phyloP scores from a whole-genome alignment of 2,329 filamentous ascomycete species.

The Plectosphaerella sp. region DNA sequence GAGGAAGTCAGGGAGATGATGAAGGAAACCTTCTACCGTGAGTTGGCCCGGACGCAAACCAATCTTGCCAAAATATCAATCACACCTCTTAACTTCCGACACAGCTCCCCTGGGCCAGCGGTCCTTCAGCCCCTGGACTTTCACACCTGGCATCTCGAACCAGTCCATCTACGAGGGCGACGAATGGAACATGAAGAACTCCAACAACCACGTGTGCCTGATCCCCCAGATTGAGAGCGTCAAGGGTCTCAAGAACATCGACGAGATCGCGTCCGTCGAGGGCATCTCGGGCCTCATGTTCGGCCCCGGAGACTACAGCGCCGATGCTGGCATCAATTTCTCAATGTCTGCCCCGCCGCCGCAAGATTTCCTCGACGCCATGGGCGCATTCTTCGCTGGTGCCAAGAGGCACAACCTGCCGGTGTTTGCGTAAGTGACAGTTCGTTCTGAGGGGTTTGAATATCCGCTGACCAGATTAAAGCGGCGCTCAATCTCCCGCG shows the following conservation, averaged over 20 bases:
- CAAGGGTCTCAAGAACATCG: slow-evolving; percentile 16
- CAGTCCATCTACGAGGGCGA: slow-evolving; percentile 14
- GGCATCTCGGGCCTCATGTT: slow-evolving; percentile 13
- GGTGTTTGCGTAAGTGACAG: slow-evolving; percentile 5
- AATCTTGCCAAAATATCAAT: background rate
- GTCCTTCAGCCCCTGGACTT: slow-evolving; percentile 15
- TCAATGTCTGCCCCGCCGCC: slow-evolving; percentile 4
- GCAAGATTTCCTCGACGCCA: slow-evolving; percentile 7
- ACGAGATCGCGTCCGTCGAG: slow-evolving; percentile 15
- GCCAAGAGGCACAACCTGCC: slow-evolving; percentile 5
- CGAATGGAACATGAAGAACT: slow-evolving; percentile 14
- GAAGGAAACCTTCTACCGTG: slow-evolving; percentile 15
- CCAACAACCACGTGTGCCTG: slow-evolving; percentile 15
- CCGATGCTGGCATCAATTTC: slow-evolving; percentile 9
- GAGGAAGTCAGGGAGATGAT: slow-evolving; percentile 14
- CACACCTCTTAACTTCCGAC: background rate
- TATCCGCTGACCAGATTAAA: background rate
- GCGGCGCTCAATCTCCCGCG: background rate
- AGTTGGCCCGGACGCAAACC: background rate
- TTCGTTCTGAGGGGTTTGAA: background rate
- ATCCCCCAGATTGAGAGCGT: slow-evolving; percentile 17
- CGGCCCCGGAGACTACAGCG: slow-evolving; percentile 14
- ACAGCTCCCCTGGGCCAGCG: slow-evolving; percentile 12
- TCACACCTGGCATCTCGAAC: slow-evolving; percentile 14
- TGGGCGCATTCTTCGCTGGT: slow-evolving; percentile 5